phyloP scores from a whole-genome alignment of 2,329 filamentous ascomycete species.

The Fusarium haematococcum region DNA sequence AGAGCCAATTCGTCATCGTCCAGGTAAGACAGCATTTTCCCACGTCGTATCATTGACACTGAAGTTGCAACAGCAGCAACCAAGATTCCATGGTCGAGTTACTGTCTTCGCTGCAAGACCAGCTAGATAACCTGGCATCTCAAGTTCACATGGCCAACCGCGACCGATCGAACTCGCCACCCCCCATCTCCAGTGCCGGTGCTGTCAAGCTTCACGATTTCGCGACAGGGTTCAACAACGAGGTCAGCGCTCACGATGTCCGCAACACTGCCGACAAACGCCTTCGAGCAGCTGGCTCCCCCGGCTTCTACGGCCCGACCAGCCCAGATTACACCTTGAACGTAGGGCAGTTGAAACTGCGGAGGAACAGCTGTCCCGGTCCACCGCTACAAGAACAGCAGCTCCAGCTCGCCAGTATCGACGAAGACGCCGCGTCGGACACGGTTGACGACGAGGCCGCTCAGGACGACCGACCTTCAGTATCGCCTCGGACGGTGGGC shows the following conservation, averaged over 20 bases:
- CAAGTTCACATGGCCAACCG: slow-evolving; percentile 14
- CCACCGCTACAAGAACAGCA: slow-evolving; percentile 20
- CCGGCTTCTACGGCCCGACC: slow-evolving; percentile 42
- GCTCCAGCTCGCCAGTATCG: slow-evolving; percentile 27
- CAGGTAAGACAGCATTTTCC: background rate
- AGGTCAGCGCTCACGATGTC: background rate
- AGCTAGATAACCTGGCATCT: slow-evolving; percentile 22
- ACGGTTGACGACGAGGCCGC: slow-evolving; percentile 3
- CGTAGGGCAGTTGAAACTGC: slow-evolving; percentile 37
- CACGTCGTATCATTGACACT: background rate
- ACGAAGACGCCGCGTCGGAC: slow-evolving; percentile 5
- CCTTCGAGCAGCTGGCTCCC: background rate
- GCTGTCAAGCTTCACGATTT: background rate
- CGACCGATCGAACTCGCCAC: background rate
- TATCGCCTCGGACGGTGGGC: background rate
- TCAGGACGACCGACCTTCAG: background rate
- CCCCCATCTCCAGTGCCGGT: slow-evolving; percentile 3
- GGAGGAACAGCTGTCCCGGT: slow-evolving; percentile 5
- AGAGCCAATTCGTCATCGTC: background rate
- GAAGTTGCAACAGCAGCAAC: background rate
- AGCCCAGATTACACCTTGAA: slow-evolving; percentile 45
- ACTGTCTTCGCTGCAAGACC: slow-evolving; percentile 18
- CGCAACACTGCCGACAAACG: slow-evolving; percentile 1
- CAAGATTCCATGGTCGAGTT: slow-evolving; percentile 24
- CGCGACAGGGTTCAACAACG: background rate